Evolutionary conservation across 2,329 filamentous ascomycete genomes (phyloP).

Genomic region (Myriangium duriaei): DNA sequence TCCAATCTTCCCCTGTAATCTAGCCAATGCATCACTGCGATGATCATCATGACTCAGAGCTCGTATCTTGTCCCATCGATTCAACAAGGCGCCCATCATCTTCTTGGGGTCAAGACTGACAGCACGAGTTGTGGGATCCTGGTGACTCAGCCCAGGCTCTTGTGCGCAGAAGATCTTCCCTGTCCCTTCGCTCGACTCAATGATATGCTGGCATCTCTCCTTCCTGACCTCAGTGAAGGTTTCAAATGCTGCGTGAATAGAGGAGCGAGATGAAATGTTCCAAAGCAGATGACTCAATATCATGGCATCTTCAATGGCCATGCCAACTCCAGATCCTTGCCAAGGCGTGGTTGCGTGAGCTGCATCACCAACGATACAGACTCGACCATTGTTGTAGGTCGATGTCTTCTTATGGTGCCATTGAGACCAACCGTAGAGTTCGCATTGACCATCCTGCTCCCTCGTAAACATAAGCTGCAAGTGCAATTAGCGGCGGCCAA

Average conservation of each 20-base stretch:
- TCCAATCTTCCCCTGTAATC: background rate
- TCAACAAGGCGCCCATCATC: background rate
- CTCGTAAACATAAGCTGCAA: too few species aligned
- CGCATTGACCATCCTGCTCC: too few species aligned
- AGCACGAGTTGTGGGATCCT: background rate
- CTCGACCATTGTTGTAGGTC: conserved; percentile 6
- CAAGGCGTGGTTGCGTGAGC: conserved; percentile 32
- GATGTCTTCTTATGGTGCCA: background rate
- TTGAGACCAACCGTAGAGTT: too few species aligned
- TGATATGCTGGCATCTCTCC: background rate
- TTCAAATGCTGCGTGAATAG: background rate
- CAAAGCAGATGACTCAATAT: conserved; percentile 18
- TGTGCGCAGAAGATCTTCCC: background rate
- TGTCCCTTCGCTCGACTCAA: background rate
- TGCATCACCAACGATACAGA: conserved; percentile 29
- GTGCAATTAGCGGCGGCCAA: too few species aligned
- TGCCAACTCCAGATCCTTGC: conserved; percentile 25
- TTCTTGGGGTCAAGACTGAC: background rate
- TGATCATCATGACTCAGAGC: background rate
- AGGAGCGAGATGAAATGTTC: background rate
- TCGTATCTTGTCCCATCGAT: background rate
- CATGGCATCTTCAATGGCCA: conserved; percentile 20
- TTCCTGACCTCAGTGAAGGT: background rate
- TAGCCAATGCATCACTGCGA: background rate
- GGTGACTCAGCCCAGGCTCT: background rate